Conservation (phyloP, 345 rosid species). For the Hibiscus syriacus region DNA sequence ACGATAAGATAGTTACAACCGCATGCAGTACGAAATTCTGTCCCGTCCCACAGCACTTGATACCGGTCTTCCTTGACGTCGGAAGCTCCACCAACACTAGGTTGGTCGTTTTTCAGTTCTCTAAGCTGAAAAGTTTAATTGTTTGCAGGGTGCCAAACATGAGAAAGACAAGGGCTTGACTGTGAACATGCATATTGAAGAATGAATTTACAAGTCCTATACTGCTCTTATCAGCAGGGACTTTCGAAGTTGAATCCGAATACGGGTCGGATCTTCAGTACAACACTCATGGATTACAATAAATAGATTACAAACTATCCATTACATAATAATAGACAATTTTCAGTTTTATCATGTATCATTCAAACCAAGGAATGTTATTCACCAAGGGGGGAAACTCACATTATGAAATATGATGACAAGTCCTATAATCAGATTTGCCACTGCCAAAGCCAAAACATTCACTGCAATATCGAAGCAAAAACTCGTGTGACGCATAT, state of each 20-base stretch:
- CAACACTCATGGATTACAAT: too few relatives aligned
- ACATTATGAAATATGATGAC: constrained; percentile 52
- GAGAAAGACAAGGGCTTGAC: too few relatives aligned
- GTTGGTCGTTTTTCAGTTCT: constrained; percentile 41
- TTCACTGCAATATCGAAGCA: constrained; percentile 53
- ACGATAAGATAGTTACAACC: constrained; percentile 45
- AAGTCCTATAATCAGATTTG: constrained; percentile 75
- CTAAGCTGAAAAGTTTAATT: constrained; percentile 43
- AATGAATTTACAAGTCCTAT: too few relatives aligned
- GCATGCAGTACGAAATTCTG: constrained; percentile 47
- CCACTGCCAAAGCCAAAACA: constrained; percentile 66
- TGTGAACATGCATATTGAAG: too few relatives aligned
- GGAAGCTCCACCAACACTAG: constrained; percentile 15
- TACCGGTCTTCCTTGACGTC: constrained; percentile 41
- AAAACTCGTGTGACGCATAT: not conserved
- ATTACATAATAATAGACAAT: not conserved
- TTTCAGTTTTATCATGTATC: too few relatives aligned
- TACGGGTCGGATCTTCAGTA: too few relatives aligned
- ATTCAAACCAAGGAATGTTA: not conserved
- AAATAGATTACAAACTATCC: not conserved
- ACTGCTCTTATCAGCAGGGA: too few relatives aligned
- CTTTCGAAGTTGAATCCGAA: too few relatives aligned
- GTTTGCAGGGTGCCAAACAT: too few relatives aligned
- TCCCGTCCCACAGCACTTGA: constrained; percentile 44
- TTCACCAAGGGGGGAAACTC: constrained; percentile 22